Evolutionary conservation across 345 rosid genomes (phyloP).

Genomic region (Hypericum androsaemum): DNA sequence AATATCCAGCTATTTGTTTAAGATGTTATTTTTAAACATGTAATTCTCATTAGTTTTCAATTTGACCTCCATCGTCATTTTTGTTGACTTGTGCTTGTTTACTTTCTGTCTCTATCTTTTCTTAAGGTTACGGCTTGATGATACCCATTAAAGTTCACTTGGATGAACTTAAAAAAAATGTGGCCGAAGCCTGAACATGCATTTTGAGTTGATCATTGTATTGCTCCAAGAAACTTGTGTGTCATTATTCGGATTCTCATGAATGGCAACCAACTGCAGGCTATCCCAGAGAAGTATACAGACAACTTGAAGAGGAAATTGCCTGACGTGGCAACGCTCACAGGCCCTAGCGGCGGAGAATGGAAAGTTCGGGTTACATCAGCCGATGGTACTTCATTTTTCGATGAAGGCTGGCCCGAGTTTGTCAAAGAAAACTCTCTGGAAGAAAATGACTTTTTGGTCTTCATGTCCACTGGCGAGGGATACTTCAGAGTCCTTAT

Average conservation of each 20-base stretch:
- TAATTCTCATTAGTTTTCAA: too few relatives aligned
- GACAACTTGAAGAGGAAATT: background rate
- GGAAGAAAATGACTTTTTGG: background rate
- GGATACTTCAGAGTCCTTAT: conserved; percentile 5
- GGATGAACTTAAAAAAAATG: too few relatives aligned
- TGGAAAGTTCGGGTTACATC: background rate
- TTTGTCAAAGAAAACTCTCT: conserved; percentile 1
- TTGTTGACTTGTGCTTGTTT: too few relatives aligned
- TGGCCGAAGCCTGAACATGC: too few relatives aligned
- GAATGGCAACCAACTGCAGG: background rate
- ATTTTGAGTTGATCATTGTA: background rate
- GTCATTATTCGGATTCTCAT: background rate
- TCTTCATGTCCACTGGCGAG: conserved; percentile 2
- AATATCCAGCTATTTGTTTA: too few relatives aligned
- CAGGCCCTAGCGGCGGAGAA: background rate
- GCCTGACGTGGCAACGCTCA: background rate
- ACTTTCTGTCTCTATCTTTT: too few relatives aligned
- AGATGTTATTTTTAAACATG: too few relatives aligned
- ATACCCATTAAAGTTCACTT: too few relatives aligned
- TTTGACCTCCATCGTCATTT: too few relatives aligned
- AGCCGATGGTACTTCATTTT: background rate
- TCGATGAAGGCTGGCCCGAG: background rate
- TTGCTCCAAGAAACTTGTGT: background rate
- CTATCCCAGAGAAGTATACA: background rate
- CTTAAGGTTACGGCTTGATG: too few relatives aligned